Evolutionary conservation across 2,329 filamentous ascomycete species (phyloP).

Genomic region (Diaporthe velutina): DNA sequence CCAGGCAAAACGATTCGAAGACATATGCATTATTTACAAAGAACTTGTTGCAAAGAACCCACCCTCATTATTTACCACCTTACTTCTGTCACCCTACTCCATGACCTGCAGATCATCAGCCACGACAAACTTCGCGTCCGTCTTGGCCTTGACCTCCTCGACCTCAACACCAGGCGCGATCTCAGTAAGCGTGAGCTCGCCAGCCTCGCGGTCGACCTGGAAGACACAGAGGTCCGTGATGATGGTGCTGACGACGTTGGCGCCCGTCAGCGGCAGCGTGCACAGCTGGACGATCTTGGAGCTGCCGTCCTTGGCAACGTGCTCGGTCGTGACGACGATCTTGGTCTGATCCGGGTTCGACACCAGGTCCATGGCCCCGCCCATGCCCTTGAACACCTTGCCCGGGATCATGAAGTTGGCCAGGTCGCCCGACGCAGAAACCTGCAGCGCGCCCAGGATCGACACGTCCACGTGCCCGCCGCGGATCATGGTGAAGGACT

Average conservation of each 20-base stretch:
- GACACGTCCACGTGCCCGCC: conserved; percentile 87
- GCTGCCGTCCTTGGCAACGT: conserved; percentile 76
- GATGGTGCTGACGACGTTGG: conserved; percentile 76
- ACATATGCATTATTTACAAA: not conserved
- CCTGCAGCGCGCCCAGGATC: conserved; percentile 86
- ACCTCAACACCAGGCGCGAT: conserved; percentile 76
- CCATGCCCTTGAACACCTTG: conserved; percentile 91
- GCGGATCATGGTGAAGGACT: conserved; percentile 90
- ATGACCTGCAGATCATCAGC: conserved; percentile 67
- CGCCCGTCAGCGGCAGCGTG: conserved; percentile 74
- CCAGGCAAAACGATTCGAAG: not conserved
- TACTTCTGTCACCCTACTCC: conserved; percentile 47
- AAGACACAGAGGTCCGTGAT: conserved; percentile 83
- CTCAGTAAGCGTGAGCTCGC: conserved; percentile 76
- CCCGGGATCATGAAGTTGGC: conserved; percentile 94
- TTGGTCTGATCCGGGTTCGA: conserved; percentile 79
- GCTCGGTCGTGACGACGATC: conserved; percentile 79
- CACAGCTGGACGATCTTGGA: conserved; percentile 77
- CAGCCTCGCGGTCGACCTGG: conserved; percentile 73
- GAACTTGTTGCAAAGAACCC: not conserved
- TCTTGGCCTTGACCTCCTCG: conserved; percentile 78
- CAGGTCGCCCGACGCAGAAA: conserved; percentile 81
- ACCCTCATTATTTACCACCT: not conserved
- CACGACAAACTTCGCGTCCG: conserved; percentile 75
- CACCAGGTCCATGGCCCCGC: conserved; percentile 81